Evolutionary conservation across 2,329 filamentous ascomycete species (phyloP).

Genomic region (Calonectria pseudoreteaudii): DNA sequence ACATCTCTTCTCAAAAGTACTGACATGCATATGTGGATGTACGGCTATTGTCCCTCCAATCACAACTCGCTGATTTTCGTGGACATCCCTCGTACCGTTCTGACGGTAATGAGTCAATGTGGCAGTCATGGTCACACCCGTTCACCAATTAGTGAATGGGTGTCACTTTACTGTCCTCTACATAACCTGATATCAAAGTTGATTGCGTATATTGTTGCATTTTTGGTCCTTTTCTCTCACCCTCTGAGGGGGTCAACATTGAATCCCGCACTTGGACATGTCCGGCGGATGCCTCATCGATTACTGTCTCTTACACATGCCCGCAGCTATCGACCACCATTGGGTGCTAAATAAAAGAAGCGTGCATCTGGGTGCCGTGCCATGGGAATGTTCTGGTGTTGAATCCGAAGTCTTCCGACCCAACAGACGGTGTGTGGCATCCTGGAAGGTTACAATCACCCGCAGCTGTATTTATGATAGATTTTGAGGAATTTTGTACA

Average conservation of each 20-base stretch:
- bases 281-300: not conserved
- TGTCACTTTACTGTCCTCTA: not conserved
- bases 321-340: not conserved
- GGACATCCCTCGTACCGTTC: not conserved
- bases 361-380: not conserved
- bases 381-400: not conserved
- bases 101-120: not conserved
- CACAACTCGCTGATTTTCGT: not conserved
- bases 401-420: slow-evolving; percentile 4
- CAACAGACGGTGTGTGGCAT: not conserved
- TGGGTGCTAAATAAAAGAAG: slow-evolving; percentile 7
- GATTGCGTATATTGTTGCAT: not conserved
- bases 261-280: not conserved
- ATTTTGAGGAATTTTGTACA: not conserved
- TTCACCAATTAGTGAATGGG: not conserved
- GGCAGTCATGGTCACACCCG: not conserved
- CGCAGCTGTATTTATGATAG: not conserved
- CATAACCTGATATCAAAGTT: not conserved
- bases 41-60: not conserved
- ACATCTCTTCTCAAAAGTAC: not conserved
- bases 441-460: not conserved
- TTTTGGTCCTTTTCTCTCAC: not conserved
- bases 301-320: not conserved
- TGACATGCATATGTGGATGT: not conserved
- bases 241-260: not conserved